Conservation (phyloP, 2,329 filamentous ascomycete species). For the Paraphoma sp. region DNA sequence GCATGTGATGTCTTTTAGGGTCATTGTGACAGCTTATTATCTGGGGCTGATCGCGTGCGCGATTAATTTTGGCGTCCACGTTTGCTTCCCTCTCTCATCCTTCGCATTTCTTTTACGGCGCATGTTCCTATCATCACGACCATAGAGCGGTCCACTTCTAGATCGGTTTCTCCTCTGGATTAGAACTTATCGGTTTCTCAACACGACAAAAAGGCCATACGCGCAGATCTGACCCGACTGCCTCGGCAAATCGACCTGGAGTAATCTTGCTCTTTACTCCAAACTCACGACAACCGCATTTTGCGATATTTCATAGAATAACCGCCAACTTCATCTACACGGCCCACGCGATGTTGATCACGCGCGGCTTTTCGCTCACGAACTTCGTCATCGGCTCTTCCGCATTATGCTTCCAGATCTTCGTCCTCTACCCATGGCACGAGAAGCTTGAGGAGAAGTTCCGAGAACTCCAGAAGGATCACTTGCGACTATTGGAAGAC, state of each 20-base stretch:
- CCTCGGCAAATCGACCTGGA: too few relatives aligned
- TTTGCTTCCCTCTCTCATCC: not conserved
- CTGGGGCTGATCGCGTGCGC: not conserved
- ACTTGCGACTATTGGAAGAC: slow-evolving; percentile 46
- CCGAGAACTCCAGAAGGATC: slow-evolving; percentile 64
- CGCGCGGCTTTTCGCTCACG: slow-evolving; percentile 63
- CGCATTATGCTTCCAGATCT: slow-evolving; percentile 71
- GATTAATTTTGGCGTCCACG: not conserved
- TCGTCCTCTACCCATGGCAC: slow-evolving; percentile 75
- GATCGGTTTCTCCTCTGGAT: too few relatives aligned
- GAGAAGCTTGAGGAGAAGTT: slow-evolving; percentile 69
- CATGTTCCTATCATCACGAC: slow-evolving; percentile 25
- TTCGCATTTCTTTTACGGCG: not conserved
- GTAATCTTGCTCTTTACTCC: slow-evolving; percentile 3
- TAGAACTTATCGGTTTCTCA: too few relatives aligned
- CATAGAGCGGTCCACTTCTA: slow-evolving; percentile 16
- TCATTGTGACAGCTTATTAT: not conserved
- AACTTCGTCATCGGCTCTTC: slow-evolving; percentile 72
- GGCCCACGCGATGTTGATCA: slow-evolving; percentile 51
- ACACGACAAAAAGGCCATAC: too few relatives aligned
- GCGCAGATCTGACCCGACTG: too few relatives aligned
- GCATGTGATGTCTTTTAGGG: slow-evolving; percentile 12
- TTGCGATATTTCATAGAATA: not conserved
- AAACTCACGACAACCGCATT: not conserved
- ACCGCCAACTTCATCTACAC: not conserved